These are phyloP conservation scores for Endotrypanum monterogeii DNA, from an alignment of 208 protist genomes.

Conservation along the genomic window DNA sequence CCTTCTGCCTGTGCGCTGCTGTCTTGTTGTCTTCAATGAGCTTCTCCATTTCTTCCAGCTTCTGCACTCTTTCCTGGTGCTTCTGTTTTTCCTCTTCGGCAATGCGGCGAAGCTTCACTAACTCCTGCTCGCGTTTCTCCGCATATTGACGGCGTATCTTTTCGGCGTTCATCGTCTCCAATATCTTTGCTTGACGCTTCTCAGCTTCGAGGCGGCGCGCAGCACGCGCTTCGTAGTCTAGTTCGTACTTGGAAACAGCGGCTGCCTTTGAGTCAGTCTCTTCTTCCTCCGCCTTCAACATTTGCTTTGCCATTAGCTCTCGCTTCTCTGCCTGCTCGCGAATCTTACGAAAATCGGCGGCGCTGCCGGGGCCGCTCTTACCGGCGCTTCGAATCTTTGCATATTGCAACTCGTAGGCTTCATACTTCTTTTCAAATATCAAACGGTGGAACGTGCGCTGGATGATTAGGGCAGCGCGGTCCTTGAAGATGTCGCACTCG, in stretches of 20 bases:
- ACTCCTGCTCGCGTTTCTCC: conserved; percentile 24
- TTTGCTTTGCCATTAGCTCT: conserved; percentile 34
- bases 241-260: conserved; percentile 30
- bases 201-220: conserved; percentile 36
- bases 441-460: conserved; percentile 54
- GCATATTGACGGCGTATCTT: conserved; percentile 30
- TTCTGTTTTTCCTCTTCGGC: conserved; percentile 25
- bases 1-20: conserved; percentile 20
- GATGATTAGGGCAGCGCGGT: conserved; percentile 64
- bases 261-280: conserved; percentile 25
- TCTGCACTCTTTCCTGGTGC: conserved; percentile 17
- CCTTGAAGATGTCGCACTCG: conserved; percentile 12
- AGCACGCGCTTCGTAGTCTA: conserved; percentile 15
- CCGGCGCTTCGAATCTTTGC: conserved; percentile 29
- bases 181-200: conserved; percentile 30
- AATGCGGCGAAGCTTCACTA: conserved; percentile 8
- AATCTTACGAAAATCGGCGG: conserved; percentile 33
- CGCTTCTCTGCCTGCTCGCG: conserved; percentile 27
- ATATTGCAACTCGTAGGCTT: conserved; percentile 46
- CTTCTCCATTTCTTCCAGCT: conserved; percentile 46
- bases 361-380: conserved; percentile 6
- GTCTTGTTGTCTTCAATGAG: conserved; percentile 43
- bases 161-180: conserved; percentile 37
- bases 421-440: conserved; percentile 44
- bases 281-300: conserved; percentile 22